Conservation (phyloP, 805 yeast species). For the Candida palmyrensis region DNA sequence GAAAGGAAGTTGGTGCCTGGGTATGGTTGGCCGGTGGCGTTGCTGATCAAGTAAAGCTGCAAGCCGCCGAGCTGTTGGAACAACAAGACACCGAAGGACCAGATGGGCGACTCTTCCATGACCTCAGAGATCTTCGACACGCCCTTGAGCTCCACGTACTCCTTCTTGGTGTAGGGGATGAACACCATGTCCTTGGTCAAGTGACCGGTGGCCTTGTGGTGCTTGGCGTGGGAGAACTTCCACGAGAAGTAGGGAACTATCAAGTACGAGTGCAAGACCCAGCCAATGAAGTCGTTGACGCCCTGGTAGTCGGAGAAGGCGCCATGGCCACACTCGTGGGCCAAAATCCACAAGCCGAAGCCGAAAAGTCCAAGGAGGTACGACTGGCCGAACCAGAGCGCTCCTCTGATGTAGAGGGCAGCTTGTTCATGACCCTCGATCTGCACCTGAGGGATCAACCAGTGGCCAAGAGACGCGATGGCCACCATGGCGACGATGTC, state of each 20-base stretch:
- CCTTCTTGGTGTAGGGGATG: constrained; percentile 49
- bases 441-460: constrained; percentile 37
- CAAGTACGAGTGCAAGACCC: constrained; percentile 55
- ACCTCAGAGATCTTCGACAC: constrained; percentile 38
- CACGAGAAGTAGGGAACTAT: constrained; percentile 60
- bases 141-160: constrained; percentile 28
- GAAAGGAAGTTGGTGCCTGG: constrained; percentile 37
- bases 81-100: constrained; percentile 35
- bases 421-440: constrained; percentile 11
- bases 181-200: constrained; percentile 57
- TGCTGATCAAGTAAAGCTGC: constrained; percentile 43
- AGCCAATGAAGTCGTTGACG: constrained; percentile 54
- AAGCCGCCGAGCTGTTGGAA: constrained; percentile 57
- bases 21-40: constrained; percentile 50
- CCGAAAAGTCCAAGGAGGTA: constrained; percentile 44
- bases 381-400: constrained; percentile 37
- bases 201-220: constrained; percentile 62
- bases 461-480: constrained; percentile 40
- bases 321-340: constrained; percentile 63
- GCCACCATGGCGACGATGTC: constrained; percentile 43
- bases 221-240: constrained; percentile 57
- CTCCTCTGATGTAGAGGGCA: constrained; percentile 28
- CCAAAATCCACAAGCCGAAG: constrained; percentile 57
- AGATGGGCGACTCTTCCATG: constrained; percentile 52
- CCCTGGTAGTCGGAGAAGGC: constrained; percentile 52